Base-by-base conservation (phyloP, 2,329 filamentous ascomycete genomes). In the Endothia cerciana region DNA sequence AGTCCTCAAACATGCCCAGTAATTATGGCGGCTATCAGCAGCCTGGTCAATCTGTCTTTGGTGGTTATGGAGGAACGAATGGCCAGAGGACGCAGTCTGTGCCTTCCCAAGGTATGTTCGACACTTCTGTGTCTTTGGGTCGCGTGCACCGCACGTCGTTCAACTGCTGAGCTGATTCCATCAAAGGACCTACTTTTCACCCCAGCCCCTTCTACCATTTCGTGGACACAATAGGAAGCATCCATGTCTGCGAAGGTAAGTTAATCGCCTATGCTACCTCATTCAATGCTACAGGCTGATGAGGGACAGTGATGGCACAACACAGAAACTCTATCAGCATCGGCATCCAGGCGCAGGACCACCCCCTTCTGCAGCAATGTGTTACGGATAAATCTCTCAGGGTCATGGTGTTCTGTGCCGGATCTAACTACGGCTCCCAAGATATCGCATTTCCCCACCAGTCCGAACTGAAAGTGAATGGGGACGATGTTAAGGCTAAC, bases 401-500 rank as follows among this genome's bases (percentile, higher is more conserved):
- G 60, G 83, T 97, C 51, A 90, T 97, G 86, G 83, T 97, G 4
- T 97, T 96, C 74, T 97, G 93, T 73, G 89, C 92, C 3, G 81
- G 82, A 1, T 90, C 92, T 64, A 83, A 82, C 19, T 78, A 83
- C 17, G 87, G 85, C 19, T 76, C 81, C 2, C 91, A 92, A 60
- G 93, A 98, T 68, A 89, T 99, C 63, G 82, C 92, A 0, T 99
- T 99, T 70, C 95, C 95, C 1, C 89, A 94, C 72, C 93, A 97
- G 78, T 91, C 95, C 40, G 95, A 99, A 75, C 85, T 99, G 65
- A 94, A 93, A 75, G 87, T 97, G 64, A 99, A 99, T 72, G 85
- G 88, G 11, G 91, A 91, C 41, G 93, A 97, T 65, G 85, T 97
- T 71, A 95, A 94, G 77, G 90, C 91, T n/a, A 99, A 98, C 75